phyloP scores from a whole-genome alignment of 2,329 filamentous ascomycete genomes.

The Cordyceps pruinosa region DNA sequence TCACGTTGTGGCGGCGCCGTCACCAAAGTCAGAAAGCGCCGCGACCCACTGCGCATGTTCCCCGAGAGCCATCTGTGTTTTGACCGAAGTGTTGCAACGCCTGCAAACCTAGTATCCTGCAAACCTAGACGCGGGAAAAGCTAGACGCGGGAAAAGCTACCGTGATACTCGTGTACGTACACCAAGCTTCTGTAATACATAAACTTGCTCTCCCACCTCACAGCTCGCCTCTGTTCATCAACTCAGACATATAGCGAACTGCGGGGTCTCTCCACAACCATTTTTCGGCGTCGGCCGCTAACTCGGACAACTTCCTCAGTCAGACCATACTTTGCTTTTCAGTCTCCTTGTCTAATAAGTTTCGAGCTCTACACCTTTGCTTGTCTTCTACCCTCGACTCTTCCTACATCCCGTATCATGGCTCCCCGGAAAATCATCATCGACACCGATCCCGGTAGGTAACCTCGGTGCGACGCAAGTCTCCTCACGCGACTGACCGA shows the following conservation, averaged over 20 bases:
- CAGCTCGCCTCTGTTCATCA: neutral
- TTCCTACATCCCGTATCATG: slow-evolving; percentile 37
- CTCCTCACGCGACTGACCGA: slow-evolving; percentile 12
- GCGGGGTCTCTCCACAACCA: slow-evolving; percentile 9
- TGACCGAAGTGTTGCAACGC: too few species aligned
- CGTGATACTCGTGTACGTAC: too few species aligned
- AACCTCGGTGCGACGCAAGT: neutral
- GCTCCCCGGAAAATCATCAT: slow-evolving; percentile 76
- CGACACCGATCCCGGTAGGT: slow-evolving; percentile 80
- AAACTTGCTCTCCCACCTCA: too few species aligned
- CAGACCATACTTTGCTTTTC: neutral
- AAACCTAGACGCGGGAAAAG: too few species aligned
- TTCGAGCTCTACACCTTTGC: neutral
- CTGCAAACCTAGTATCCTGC: too few species aligned
- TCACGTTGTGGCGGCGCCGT: too few species aligned
- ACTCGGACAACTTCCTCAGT: neutral
- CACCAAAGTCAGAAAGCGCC: too few species aligned
- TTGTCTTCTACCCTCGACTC: neutral
- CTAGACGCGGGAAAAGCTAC: too few species aligned
- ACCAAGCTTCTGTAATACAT: too few species aligned
- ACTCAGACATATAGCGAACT: neutral
- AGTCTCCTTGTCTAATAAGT: neutral
- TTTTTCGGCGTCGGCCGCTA: neutral
- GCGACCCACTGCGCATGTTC: too few species aligned
- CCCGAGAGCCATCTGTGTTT: too few species aligned